phyloP scores from a whole-genome alignment of 805 yeast species.

The Lipomyces orientalis region DNA sequence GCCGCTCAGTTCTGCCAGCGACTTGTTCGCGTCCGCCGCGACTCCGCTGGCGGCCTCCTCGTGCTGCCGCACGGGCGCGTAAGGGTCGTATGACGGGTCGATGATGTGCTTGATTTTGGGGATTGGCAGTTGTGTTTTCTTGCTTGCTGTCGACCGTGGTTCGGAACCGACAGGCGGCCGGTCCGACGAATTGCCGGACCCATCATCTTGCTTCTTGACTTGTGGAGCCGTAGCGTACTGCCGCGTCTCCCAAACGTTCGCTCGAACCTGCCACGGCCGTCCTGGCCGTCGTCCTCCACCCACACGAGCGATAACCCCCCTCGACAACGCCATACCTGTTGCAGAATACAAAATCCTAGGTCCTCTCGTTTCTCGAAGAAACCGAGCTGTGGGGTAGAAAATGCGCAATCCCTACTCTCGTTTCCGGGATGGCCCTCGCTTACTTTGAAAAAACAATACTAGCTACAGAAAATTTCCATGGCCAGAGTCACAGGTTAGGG shows the following conservation, averaged over 20 bases:
- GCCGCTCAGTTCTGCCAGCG: conserved; percentile 30
- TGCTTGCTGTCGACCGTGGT: neutral
- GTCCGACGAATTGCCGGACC: neutral
- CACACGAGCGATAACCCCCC: neutral
- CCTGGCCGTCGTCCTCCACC: neutral
- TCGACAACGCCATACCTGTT: neutral
- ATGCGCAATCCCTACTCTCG: no score
- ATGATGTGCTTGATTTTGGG: conserved; percentile 16
- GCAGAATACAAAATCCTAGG: neutral
- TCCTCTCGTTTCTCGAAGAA: neutral
- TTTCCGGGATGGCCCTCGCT: no score
- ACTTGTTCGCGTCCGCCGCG: conserved; percentile 8
- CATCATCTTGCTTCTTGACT: neutral
- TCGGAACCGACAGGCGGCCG: neutral
- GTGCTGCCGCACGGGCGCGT: conserved; percentile 7
- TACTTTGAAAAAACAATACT: no score
- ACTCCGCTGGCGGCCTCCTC: neutral
- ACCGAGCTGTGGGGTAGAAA: neutral
- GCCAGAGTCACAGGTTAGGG: no score
- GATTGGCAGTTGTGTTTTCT: conserved; percentile 24
- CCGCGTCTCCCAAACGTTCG: no score
- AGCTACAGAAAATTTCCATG: no score
- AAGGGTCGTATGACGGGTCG: conserved; percentile 28
- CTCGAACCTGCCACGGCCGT: neutral
- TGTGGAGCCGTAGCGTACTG: neutral